Evolutionary conservation across 805 yeast genomes (phyloP), one percentile per base, ranked within the genome.

Genomic region (Tetrapisispora arboricola): DNA sequence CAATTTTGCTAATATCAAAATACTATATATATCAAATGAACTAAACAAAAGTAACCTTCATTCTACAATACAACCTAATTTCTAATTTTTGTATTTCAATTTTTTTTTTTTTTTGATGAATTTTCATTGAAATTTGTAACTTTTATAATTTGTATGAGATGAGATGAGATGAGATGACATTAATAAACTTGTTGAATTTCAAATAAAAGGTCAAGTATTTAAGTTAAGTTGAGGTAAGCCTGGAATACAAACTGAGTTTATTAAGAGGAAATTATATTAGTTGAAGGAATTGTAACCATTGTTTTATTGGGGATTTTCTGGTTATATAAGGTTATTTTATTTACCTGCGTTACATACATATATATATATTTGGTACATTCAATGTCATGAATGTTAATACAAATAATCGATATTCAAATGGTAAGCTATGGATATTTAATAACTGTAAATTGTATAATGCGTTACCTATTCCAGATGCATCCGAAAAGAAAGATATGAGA

Each of bases 401-500:
- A 7, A 5, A 6, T 15, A 18, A 11, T 20, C 26, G 26, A 12
- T 39, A 32, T 27, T 33, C 38, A 13, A 22, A 28, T 28, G 42
- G 42, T 29, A 39, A 39, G 24, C 7, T 20, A 13, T 46, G 48
- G 45, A 25, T 38, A 15, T 48, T 50, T 29, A 35, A 30, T 10
- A 16, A 45, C n/a, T 51, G 42, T 10, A 30, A 18, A 29, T 32
- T 54, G 17, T 49, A 46, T 36, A 54, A 54, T 29, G 50, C 49
- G 7, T 38, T 51, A 21, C 58, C 58, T 35, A 42, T 50, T 13
- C 39, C 39, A 11, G 10, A 6, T 19, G 30, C 42, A 10, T n/a
- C n/a, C n/a, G 43, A 46, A 6, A 39, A 12, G 37, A 42, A 3
- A 31, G 36, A 35, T 26, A 22, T 13, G 37, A 22, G 22, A 39